These are phyloP conservation scores for Talaromyces pinophilus DNA, from an alignment of 2,329 filamentous ascomycete genomes.

Conservation along the genomic window DNA sequence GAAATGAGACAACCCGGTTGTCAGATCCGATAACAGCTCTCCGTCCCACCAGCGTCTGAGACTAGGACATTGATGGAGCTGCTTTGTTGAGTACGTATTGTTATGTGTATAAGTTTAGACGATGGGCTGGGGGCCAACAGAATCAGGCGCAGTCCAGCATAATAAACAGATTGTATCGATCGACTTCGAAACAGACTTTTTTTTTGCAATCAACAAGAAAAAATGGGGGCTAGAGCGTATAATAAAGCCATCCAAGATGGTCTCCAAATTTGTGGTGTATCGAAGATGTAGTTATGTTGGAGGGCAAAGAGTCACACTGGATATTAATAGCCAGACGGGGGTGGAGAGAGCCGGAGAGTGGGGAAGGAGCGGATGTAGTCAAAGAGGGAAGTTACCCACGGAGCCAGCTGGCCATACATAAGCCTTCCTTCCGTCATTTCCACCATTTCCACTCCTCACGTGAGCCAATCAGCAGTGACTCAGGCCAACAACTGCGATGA, in stretches of 20 bases:
- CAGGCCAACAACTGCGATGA: neutral
- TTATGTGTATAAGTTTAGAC: neutral
- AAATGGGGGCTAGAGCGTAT: neutral
- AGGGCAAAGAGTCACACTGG: neutral
- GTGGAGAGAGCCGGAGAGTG: constrained; percentile 6
- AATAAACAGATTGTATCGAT: constrained; percentile 9
- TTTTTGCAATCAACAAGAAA: neutral
- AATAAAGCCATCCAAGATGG: constrained; percentile 6
- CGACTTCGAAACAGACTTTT: neutral
- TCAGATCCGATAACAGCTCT: constrained; percentile 18
- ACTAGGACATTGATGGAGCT: constrained; percentile 12
- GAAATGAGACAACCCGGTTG: neutral
- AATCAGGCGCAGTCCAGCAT: constrained; percentile 12
- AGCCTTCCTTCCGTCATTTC: neutral
- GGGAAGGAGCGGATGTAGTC: neutral
- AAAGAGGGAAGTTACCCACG: neutral
- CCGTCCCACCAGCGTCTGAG: neutral
- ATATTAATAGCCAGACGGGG: constrained; percentile 8
- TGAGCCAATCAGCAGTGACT: neutral
- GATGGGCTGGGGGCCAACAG: constrained; percentile 8
- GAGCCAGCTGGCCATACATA: neutral
- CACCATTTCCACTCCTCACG: neutral
- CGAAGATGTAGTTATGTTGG: neutral
- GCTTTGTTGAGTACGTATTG: constrained; percentile 8
- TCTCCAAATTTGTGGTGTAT: neutral